A percentile compares a stretch with the other conserved stretches of the same genome.
These are phyloP conservation scores for Chaetomium tenue DNA, from an alignment of 495 filamentous ascomycete species.

Conservation along the genomic window DNA sequence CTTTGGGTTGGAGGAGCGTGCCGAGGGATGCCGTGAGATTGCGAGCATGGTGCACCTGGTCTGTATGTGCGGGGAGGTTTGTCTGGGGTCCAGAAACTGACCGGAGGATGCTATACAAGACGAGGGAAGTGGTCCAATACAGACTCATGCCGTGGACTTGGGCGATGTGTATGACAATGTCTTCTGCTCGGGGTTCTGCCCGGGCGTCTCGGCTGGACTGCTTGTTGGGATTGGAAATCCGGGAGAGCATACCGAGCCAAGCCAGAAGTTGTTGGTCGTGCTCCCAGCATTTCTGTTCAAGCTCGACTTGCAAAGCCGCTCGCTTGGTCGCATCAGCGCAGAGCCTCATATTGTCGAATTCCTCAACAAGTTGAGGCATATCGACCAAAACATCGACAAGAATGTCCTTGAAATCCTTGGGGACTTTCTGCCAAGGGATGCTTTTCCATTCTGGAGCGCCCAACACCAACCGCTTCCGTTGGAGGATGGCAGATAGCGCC, in stretches of 20 bases:
- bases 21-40: not conserved
- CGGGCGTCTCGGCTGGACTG: not conserved
- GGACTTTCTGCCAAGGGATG: slow-evolving; percentile 29
- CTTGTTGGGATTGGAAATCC: not conserved
- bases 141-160: slow-evolving; percentile 20
- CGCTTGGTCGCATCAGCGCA: slow-evolving; percentile 17
- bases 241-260: not conserved
- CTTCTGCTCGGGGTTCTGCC: not conserved
- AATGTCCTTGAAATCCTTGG: slow-evolving; percentile 28
- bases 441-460: slow-evolving; percentile 30
- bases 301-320: not conserved
- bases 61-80: slow-evolving; percentile 2
- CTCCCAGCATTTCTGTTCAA: slow-evolving; percentile 6
- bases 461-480: slow-evolving; percentile 22
- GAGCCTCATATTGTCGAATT: slow-evolving; percentile 22
- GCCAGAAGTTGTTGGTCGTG: slow-evolving; percentile 6
- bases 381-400: slow-evolving; percentile 32
- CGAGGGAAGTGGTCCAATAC: slow-evolving; percentile 14
- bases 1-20: slow-evolving; percentile 5
- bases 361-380: slow-evolving; percentile 25
- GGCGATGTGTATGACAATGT: slow-evolving; percentile 14
- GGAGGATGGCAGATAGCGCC: slow-evolving; percentile 24
- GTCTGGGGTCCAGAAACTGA: not conserved
- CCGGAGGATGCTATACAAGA: slow-evolving; percentile 19
- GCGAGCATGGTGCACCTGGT: not conserved